phyloP scores from a whole-genome alignment of 164 flowering plant species.

The Santalum album region DNA sequence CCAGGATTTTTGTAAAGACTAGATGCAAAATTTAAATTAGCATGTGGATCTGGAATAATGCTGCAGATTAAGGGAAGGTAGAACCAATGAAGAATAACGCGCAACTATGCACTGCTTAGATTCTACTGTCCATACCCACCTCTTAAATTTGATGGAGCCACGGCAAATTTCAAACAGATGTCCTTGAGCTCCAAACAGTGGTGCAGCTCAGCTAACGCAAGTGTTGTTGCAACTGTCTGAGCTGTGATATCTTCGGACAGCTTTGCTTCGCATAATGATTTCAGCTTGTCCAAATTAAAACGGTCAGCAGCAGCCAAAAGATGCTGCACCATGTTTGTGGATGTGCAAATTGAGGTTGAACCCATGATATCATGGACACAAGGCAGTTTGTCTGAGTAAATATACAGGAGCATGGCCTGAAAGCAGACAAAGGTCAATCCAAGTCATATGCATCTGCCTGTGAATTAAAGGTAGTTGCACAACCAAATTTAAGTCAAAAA shows the following conservation, averaged over 20 bases:
- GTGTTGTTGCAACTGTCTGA: slow-evolving; percentile 76
- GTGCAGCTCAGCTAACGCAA: slow-evolving; percentile 87
- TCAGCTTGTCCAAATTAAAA: background rate
- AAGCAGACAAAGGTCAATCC: background rate
- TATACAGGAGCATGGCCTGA: background rate
- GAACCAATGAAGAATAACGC: slow-evolving; percentile 20
- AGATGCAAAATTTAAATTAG: too few relatives aligned
- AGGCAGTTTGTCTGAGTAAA: background rate
- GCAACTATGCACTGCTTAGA: slow-evolving; percentile 22
- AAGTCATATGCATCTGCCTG: background rate
- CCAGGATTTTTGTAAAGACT: too few relatives aligned
- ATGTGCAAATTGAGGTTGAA: background rate
- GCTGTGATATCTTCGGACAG: slow-evolving; percentile 57
- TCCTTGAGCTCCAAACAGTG: slow-evolving; percentile 61
- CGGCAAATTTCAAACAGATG: slow-evolving; percentile 70
- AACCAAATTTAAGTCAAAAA: too few relatives aligned
- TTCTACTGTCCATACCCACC: slow-evolving; percentile 52
- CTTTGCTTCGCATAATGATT: slow-evolving; percentile 58
- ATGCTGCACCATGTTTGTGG: slow-evolving; percentile 1
- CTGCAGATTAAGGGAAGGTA: too few relatives aligned
- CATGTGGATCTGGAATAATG: too few relatives aligned
- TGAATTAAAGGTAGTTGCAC: too few relatives aligned
- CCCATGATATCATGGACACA: background rate
- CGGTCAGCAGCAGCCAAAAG: slow-evolving; percentile 7
- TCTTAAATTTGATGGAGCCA: slow-evolving; percentile 60